phyloP scores from a whole-genome alignment of 2,329 filamentous ascomycete genomes.

The Plectosphaerella plurivora region DNA sequence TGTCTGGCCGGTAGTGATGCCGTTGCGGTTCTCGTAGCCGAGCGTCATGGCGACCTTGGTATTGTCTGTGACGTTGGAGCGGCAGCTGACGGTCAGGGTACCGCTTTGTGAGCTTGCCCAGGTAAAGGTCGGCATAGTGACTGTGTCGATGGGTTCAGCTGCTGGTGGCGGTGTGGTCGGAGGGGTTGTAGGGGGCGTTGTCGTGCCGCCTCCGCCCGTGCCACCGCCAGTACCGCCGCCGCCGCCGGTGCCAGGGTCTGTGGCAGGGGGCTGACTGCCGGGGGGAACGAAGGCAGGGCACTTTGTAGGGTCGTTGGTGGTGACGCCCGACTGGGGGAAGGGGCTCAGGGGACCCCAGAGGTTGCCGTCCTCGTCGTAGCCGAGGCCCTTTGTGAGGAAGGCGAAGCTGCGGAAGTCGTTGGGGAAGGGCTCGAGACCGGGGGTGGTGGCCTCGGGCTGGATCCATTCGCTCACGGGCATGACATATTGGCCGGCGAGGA shows the following conservation, averaged over 20 bases:
- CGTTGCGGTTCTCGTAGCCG: conserved; percentile 14
- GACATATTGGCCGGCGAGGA: conserved; percentile 34
- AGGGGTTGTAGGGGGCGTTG: background rate
- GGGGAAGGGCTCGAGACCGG: conserved; percentile 24
- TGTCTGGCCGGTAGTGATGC: conserved; percentile 5
- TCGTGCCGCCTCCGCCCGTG: background rate
- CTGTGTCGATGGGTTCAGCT: conserved; percentile 1
- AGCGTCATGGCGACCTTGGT: conserved; percentile 16
- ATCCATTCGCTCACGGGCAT: conserved; percentile 37
- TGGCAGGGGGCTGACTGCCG: background rate
- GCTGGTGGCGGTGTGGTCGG: background rate
- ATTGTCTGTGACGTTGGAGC: conserved; percentile 9
- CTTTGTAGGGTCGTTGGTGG: conserved; percentile 8
- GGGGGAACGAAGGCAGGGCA: conserved; percentile 5
- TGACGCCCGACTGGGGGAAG: conserved; percentile 16
- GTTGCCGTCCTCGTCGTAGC: conserved; percentile 18
- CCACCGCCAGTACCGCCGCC: conserved; percentile 1
- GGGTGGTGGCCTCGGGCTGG: conserved; percentile 32
- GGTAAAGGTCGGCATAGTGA: conserved; percentile 7
- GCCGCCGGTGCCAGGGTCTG: background rate
- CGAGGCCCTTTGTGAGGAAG: conserved; percentile 21
- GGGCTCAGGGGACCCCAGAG: conserved; percentile 32
- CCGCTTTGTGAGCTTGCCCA: conserved; percentile 12
- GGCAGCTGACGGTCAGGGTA: conserved; percentile 11
- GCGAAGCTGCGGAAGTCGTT: conserved; percentile 29